phyloP scores from a whole-genome alignment of 2,329 filamentous ascomycete species.

The Claviceps fusiformis region DNA sequence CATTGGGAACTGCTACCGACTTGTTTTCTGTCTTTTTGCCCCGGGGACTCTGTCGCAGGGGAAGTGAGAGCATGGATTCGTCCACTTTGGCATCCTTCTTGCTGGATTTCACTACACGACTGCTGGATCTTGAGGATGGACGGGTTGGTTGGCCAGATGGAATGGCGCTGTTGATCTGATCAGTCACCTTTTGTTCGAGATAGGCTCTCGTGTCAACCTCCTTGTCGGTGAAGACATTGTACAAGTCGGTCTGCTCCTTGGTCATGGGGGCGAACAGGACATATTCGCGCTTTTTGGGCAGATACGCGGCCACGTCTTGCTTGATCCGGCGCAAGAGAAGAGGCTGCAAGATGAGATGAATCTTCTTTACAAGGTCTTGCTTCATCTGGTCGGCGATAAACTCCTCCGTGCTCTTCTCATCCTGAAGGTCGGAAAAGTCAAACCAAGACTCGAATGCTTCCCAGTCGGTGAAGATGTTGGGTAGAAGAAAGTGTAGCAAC shows the following conservation, averaged over 20 bases:
- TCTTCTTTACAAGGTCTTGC: slow-evolving; percentile 47
- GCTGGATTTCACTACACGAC: slow-evolving; percentile 9
- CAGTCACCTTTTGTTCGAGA: slow-evolving; percentile 64
- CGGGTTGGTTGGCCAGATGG: slow-evolving; percentile 18
- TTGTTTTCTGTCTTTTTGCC: slow-evolving; percentile 15
- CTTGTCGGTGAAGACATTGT: slow-evolving; percentile 50
- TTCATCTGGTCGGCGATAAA: slow-evolving; percentile 63
- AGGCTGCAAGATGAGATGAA: slow-evolving; percentile 86
- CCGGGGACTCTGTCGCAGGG: slow-evolving; percentile 23
- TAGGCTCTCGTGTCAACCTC: slow-evolving; percentile 54
- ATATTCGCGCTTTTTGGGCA: slow-evolving; percentile 97
- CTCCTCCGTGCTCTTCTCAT: slow-evolving; percentile 65
- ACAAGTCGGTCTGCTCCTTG: slow-evolving; percentile 79
- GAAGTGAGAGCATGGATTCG: slow-evolving; percentile 13
- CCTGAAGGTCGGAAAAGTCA: slow-evolving; percentile 83
- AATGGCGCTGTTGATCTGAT: slow-evolving; percentile 35
- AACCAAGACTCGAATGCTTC: slow-evolving; percentile 95
- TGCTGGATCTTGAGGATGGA: slow-evolving; percentile 26
- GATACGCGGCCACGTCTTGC: slow-evolving; percentile 74
- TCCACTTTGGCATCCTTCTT: slow-evolving; percentile 10
- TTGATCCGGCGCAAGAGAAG: slow-evolving; percentile 81
- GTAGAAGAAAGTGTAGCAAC: slow-evolving; percentile 80
- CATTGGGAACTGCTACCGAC: slow-evolving; percentile 22
- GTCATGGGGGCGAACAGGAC: slow-evolving; percentile 90
- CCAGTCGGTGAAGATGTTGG: slow-evolving; percentile 84